phyloP scores from a whole-genome alignment of 495 filamentous ascomycete genomes.

The Penicillium verhagenii region DNA sequence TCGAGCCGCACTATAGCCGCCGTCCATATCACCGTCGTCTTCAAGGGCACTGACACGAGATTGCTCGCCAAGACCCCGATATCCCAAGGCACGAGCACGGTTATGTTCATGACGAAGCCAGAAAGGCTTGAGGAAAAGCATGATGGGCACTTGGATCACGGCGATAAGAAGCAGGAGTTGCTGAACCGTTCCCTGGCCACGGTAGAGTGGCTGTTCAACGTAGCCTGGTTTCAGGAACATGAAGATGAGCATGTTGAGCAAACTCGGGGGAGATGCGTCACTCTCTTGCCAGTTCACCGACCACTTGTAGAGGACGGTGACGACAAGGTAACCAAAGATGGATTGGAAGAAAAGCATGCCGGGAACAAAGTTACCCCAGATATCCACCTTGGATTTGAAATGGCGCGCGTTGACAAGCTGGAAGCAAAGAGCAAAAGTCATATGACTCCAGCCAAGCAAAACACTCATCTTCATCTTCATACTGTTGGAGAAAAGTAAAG shows the following conservation, averaged over 20 bases:
- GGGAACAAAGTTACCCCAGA: conserved; percentile 94
- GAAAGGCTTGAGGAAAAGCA: conserved; percentile 93
- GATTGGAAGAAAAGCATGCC: conserved; percentile 99
- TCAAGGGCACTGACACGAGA: conserved; percentile 83
- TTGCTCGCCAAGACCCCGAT: conserved; percentile 86
- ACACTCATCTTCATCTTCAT: conserved; percentile 99
- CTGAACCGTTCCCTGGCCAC: conserved; percentile 73
- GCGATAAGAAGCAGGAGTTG: conserved; percentile 78
- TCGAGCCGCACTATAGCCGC: conserved; percentile 47
- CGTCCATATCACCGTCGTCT: conserved; percentile 66
- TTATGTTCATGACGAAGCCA: conserved; percentile 93
- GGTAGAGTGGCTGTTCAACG: conserved; percentile 71
- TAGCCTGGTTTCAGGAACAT: conserved; percentile 93
- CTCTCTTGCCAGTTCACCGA: conserved; percentile 77
- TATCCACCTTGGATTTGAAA: conserved; percentile 91
- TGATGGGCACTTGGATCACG: conserved; percentile 78
- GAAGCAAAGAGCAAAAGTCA: conserved; percentile 96
- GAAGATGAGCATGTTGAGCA: conserved; percentile 99
- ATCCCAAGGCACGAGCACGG: conserved; percentile 78
- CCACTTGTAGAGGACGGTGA: conserved; percentile 97
- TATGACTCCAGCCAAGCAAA: conserved; percentile 91
- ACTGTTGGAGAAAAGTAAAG: conserved; percentile 90
- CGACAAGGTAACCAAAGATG: conserved; percentile 95
- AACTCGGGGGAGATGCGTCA: conserved; percentile 67
- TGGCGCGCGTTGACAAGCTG: conserved; percentile 90